phyloP scores from a whole-genome alignment of 2,329 filamentous ascomycete species.

The Stagonosporopsis cucurbitacearum region DNA sequence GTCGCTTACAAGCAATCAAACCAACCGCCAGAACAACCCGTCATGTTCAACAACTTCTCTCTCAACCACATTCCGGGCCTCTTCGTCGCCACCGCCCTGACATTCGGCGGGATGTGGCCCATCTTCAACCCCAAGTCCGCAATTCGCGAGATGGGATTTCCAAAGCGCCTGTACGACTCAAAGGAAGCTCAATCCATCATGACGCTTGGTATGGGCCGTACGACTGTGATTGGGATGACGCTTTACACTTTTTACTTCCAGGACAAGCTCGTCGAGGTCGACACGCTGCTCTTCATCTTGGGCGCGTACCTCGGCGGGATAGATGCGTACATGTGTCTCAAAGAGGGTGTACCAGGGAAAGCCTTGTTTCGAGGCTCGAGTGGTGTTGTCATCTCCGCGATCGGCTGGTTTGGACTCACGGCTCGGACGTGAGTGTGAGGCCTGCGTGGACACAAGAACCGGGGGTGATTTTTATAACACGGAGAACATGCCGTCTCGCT shows the following conservation, averaged over 20 bases:
- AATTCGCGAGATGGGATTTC: conserved; percentile 46
- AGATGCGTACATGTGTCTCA: conserved; percentile 30
- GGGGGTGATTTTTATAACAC: background rate
- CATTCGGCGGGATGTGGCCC: conserved; percentile 45
- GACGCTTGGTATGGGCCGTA: conserved; percentile 25
- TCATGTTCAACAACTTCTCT: background rate
- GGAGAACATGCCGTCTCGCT: no score
- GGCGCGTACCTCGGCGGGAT: conserved; percentile 20
- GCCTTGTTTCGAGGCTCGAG: conserved; percentile 23
- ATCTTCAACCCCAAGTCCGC: conserved; percentile 42
- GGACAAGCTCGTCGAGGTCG: conserved; percentile 28
- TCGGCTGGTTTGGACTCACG: conserved; percentile 29
- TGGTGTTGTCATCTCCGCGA: conserved; percentile 28
- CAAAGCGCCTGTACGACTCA: conserved; percentile 39
- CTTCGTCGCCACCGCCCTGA: conserved; percentile 40
- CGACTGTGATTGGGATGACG: conserved; percentile 13
- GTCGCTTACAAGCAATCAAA: background rate
- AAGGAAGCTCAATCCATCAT: conserved; percentile 42
- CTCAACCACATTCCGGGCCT: conserved; percentile 32
- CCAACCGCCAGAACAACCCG: background rate
- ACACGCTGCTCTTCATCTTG: conserved; percentile 20
- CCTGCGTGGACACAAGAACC: background rate
- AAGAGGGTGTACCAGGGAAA: conserved; percentile 28
- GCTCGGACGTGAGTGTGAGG: conserved; percentile 2
- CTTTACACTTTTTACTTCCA: conserved; percentile 28